These are phyloP conservation scores for Phytophthora pistaciae DNA, from an alignment of 352 stramenopile genomes.

Conservation along the genomic window DNA sequence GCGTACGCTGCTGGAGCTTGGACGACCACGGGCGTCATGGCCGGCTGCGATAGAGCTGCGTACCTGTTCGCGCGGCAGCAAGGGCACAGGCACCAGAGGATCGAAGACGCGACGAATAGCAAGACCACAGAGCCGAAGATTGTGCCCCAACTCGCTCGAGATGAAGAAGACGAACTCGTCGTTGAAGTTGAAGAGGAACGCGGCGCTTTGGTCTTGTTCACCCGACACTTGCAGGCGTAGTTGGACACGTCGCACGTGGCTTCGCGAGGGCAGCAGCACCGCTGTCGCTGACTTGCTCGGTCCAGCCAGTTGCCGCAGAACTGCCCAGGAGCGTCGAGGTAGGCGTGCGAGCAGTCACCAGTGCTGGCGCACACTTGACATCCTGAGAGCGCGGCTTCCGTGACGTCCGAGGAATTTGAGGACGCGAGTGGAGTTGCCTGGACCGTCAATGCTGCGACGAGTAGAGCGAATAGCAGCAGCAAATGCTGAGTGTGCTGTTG, in stretches of 20 bases:
- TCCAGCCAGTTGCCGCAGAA: constrained; percentile 48
- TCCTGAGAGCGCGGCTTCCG: constrained; percentile 29
- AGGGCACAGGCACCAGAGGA: constrained; percentile 38
- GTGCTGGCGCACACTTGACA: constrained; percentile 34
- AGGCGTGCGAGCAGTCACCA: constrained; percentile 37
- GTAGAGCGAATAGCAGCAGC: constrained; percentile 4
- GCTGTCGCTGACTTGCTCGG: constrained; percentile 28
- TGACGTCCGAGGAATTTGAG: constrained; percentile 20
- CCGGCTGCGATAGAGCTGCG: constrained; percentile 16
- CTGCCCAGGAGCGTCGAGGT: constrained; percentile 32
- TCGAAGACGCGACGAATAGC: constrained; percentile 17
- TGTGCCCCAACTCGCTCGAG: constrained; percentile 11
- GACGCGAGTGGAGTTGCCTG: constrained; percentile 9
- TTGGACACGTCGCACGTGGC: constrained; percentile 37
- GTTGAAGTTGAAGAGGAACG: constrained; percentile 2
- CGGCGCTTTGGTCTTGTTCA: constrained; percentile 23
- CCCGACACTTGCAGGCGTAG: constrained; percentile 39
- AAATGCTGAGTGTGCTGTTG: constrained; percentile 15
- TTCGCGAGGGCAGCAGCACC: constrained; percentile 42
- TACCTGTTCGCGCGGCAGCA: constrained; percentile 32
- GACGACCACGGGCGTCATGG: constrained; percentile 27
- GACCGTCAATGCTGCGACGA: neutral
- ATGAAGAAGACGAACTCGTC: constrained; percentile 5
- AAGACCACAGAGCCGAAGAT: constrained; percentile 23
- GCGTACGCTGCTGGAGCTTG: constrained; percentile 24